Base-by-base conservation (phyloP, 495 filamentous ascomycete genomes). In the Lasiosphaeris hirsuta region DNA sequence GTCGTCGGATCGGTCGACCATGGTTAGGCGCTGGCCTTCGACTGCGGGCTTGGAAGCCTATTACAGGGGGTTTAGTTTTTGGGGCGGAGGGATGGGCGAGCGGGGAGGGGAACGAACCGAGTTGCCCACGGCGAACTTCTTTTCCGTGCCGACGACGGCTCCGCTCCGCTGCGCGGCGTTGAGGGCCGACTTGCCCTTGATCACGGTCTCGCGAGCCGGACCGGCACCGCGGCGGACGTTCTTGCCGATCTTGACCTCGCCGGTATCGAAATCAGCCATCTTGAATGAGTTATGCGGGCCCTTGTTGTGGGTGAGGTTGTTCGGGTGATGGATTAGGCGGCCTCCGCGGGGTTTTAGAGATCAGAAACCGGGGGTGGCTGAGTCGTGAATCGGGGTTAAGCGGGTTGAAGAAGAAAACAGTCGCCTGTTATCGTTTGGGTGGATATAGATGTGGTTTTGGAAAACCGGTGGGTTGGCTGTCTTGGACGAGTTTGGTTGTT, bases 1-100 rank as follows among this genome's bases (percentile, higher is more conserved):
- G 71, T 97, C 94, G 81, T 97, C 95, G 72, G 85, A 84, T 64
- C 94, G 94, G 82, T 97, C 94, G 70, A 99, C 92, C 81, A 97
- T 99, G 43, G 94, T 97, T 51, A 97, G 81, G 69, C 89, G 91
- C 75, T 99, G 94, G 67, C 94, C 94, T 79, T 97, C 93, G 59
- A 80, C 78, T 47, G 70, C 78, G 59, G 81, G 64, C 68, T 83
- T 84, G 56, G 76, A 76, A 56, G 79, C 73, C 84, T 88, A 61
- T 56, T 51, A 48, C 33, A 38, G 56, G 14, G 55, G 44, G 54
- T 54, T 54, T 19, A 49, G 49, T 14, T 49, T 13, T 15, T 11
- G 41, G 34, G 23, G 10, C 10, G 10, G 13, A 10, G n/a, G 34
- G 41, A 33, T 13, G 48, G 41, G 18, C 37, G 36, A 4, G 35